phyloP scores from a whole-genome alignment of 768 basidiomycete genomes.

The Leucosporidium yakuticum region DNA sequence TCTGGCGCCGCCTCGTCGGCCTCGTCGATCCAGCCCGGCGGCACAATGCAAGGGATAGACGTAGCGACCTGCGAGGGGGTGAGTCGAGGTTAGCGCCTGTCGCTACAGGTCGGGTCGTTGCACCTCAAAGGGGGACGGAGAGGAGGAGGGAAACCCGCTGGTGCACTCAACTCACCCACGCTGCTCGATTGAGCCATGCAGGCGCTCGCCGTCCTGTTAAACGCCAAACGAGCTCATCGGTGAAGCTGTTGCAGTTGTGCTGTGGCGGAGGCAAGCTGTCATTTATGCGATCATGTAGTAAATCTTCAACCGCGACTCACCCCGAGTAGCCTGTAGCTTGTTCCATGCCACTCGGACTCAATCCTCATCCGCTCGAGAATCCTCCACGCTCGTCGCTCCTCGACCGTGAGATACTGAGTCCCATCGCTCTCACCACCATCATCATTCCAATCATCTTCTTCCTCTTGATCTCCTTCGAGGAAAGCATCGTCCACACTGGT shows the following conservation, averaged over 20 bases:
- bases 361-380: conserved; percentile 12
- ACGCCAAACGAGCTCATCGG: conserved; percentile 22
- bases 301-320: not conserved
- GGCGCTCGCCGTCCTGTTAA: conserved; percentile 16
- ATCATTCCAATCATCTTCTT: conserved; percentile 15
- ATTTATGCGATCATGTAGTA: not conserved
- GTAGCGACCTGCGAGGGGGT: conserved; percentile 20
- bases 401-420: conserved; percentile 14
- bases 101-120: not conserved
- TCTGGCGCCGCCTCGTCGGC: conserved; percentile 13
- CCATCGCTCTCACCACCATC: conserved; percentile 26
- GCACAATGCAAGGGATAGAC: conserved; percentile 28
- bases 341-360: conserved; percentile 13
- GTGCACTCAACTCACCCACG: conserved; percentile 26
- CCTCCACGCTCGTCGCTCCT: conserved; percentile 20
- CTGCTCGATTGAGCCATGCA: conserved; percentile 24
- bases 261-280: not conserved
- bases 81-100: not conserved
- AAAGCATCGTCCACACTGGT: not conserved
- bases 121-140: no score
- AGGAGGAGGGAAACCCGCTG: no score
- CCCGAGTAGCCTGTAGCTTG: conserved; percentile 17
- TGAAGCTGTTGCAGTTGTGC: conserved; percentile 28
- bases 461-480: not conserved
- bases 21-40: conserved; percentile 29